Percentiles rank a stretch among this genome's conserved stretches.
These are phyloP conservation scores for Hericium erinaceus DNA, from an alignment of 768 basidiomycete genomes.

Conservation along the genomic window DNA sequence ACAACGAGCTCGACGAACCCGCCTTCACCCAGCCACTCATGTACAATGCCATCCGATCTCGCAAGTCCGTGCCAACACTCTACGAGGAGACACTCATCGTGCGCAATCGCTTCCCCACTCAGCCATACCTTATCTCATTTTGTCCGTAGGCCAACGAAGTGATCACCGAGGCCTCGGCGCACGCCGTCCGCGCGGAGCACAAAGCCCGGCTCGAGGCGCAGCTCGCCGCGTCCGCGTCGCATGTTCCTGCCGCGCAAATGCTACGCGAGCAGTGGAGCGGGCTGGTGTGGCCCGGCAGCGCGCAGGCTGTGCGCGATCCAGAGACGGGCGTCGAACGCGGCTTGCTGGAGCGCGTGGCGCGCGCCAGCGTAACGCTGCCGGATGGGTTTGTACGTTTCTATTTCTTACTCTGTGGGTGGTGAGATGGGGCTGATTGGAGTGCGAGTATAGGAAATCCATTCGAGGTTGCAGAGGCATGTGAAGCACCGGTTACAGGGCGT, in stretches of 20 bases:
- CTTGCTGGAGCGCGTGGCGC: constrained; percentile 49
- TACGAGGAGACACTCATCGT: constrained; percentile 79
- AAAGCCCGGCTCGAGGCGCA: constrained; percentile 55
- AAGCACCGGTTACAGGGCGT: constrained; percentile 66
- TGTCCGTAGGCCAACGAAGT: constrained; percentile 32
- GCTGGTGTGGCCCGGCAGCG: constrained; percentile 50
- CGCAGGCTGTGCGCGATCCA: constrained; percentile 43
- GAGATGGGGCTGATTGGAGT: not conserved
- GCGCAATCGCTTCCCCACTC: constrained; percentile 17
- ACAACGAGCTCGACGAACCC: constrained; percentile 85
- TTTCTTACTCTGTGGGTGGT: not conserved
- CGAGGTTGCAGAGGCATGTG: constrained; percentile 70
- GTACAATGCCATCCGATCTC: constrained; percentile 79
- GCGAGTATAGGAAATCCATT: constrained; percentile 59
- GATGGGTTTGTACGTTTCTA: constrained; percentile 49
- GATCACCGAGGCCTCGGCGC: constrained; percentile 41
- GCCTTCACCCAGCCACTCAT: constrained; percentile 83
- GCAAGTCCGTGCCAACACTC: constrained; percentile 68
- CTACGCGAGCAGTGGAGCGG: constrained; percentile 58
- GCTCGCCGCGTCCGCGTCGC: constrained; percentile 40
- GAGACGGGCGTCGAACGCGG: constrained; percentile 57
- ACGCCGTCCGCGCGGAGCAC: constrained; percentile 44
- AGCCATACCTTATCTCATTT: not conserved
- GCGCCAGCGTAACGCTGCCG: constrained; percentile 55
- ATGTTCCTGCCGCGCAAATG: constrained; percentile 43